phyloP scores from a whole-genome alignment of 169 alveolate species.

The Plasmodium yoelii region DNA sequence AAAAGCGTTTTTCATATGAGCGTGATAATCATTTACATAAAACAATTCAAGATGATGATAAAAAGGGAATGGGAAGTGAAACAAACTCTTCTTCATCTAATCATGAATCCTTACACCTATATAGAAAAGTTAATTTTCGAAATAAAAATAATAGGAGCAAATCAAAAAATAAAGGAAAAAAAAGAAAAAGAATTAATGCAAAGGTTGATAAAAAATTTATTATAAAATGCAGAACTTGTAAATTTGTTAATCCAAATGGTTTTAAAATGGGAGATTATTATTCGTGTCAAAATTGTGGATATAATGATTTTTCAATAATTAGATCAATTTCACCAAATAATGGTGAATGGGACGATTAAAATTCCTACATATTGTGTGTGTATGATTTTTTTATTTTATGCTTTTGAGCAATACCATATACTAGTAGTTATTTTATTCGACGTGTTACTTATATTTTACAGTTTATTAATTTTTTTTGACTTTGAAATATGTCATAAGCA shows the following conservation, averaged over 20 bases:
- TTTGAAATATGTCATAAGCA: too few species aligned
- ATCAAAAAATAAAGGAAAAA: conserved; percentile 42
- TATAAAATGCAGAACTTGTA: conserved; percentile 62
- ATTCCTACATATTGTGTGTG: neutral
- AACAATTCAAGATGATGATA: conserved; percentile 50
- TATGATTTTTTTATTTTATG: neutral
- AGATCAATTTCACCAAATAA: conserved; percentile 59
- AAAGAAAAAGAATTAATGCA: conserved; percentile 50
- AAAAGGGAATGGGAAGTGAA: conserved; percentile 63
- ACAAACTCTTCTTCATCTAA: conserved; percentile 57
- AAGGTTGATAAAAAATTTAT: conserved; percentile 61
- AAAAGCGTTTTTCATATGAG: conserved; percentile 32
- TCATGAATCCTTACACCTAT: conserved; percentile 38
- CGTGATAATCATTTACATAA: conserved; percentile 33
- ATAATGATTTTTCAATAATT: conserved; percentile 56
- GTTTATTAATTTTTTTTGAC: neutral
- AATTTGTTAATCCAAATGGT: conserved; percentile 54
- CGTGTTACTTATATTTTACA: neutral
- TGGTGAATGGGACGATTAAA: conserved; percentile 19
- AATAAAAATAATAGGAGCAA: conserved; percentile 57
- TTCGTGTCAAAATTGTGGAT: conserved; percentile 67
- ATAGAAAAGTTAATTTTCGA: conserved; percentile 38
- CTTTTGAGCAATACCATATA: neutral
- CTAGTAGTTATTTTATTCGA: neutral
- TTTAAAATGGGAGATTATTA: conserved; percentile 64